phyloP scores from a whole-genome alignment of 306 rosid genomes.

The Erythrophleum fordii region DNA sequence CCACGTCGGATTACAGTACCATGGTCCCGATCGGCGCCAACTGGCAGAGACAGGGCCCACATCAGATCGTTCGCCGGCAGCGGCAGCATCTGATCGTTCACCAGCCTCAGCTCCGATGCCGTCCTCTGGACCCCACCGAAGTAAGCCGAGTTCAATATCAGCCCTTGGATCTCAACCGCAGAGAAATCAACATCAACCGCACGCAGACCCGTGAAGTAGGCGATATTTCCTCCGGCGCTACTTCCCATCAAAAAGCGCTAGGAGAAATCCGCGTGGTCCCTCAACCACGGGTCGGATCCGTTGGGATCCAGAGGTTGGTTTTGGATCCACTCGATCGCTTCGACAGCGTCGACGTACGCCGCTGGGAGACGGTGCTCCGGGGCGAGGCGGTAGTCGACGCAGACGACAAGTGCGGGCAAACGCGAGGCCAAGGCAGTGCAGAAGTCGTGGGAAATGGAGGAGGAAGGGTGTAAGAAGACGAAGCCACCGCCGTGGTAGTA shows the following conservation, averaged over 20 bases:
- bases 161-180: constrained; percentile 52
- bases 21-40: too few relatives aligned
- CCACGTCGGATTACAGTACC: too few relatives aligned
- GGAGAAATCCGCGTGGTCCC: constrained; percentile 51
- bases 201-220: constrained; percentile 61
- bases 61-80: constrained; percentile 53
- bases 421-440: constrained; percentile 42
- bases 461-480: constrained; percentile 60
- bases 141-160: constrained; percentile 51
- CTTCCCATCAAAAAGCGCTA: constrained; percentile 58
- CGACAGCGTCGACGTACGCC: constrained; percentile 73
- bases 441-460: constrained; percentile 54
- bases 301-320: constrained; percentile 37
- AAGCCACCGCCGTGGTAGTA: constrained; percentile 93
- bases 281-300: constrained; percentile 64
- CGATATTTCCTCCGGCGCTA: constrained; percentile 69
- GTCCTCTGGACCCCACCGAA: constrained; percentile 63
- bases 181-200: constrained; percentile 46
- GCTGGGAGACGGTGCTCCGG: constrained; percentile 91
- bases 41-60: too few relatives aligned
- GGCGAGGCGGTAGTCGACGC: constrained; percentile 77
- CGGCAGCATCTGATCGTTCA: constrained; percentile 55
- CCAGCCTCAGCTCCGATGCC: constrained; percentile 48
- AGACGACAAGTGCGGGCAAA: constrained; percentile 47
- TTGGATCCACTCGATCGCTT: constrained; percentile 55